Evolutionary conservation across 169 alveolate species (phyloP).

Genomic region (Cryptosporidium andersoni): DNA sequence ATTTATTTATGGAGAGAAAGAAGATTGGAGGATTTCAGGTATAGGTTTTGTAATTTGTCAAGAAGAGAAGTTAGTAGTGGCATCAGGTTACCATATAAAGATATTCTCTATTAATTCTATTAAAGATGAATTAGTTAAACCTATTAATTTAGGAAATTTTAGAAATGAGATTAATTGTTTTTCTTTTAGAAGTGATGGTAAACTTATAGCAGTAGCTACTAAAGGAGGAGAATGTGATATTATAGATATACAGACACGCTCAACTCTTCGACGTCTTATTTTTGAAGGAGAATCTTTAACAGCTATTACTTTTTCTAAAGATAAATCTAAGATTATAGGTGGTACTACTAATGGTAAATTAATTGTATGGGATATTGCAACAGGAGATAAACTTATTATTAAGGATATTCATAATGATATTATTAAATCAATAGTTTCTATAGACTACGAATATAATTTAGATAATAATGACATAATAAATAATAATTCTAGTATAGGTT

Average conservation of each 20-base stretch:
- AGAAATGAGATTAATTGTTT: neutral
- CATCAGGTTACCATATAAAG: constrained; percentile 24
- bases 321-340: constrained; percentile 33
- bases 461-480: neutral
- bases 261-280: constrained; percentile 23
- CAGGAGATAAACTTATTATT: neutral
- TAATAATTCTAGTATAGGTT: neutral
- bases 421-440: constrained; percentile 22
- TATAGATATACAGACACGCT: constrained; percentile 14
- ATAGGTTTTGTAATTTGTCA: constrained; percentile 17
- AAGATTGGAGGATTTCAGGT: constrained; percentile 16
- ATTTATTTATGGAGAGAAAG: constrained; percentile 34
- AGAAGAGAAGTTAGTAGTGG: constrained; percentile 10
- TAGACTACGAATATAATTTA: neutral
- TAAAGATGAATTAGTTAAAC: too few species aligned
- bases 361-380: constrained; percentile 19
- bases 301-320: constrained; percentile 28
- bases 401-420: constrained; percentile 28
- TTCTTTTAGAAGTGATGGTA: constrained; percentile 53
- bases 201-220: constrained; percentile 22
- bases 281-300: constrained; percentile 1
- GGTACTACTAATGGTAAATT: constrained; percentile 54
- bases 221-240: constrained; percentile 35
- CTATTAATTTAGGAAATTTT: too few species aligned
- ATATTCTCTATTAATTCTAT: too few species aligned